Evolutionary conservation across 352 stramenopile genomes (phyloP), one percentile per base, ranked within the genome.

Genomic region (Lagenidium sp.): DNA sequence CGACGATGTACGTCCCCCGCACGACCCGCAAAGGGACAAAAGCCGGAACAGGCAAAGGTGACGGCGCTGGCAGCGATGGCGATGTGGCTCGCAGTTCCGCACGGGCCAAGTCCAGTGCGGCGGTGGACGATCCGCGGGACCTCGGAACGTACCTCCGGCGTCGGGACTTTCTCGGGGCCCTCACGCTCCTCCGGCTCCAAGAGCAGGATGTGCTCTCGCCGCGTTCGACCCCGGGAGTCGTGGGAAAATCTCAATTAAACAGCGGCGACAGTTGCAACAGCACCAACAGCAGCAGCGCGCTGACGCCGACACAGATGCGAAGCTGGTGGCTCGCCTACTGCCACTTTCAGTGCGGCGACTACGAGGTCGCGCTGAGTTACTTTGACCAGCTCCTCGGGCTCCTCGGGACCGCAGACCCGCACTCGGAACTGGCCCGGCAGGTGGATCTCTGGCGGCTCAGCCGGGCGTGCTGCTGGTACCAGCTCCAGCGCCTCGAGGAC

Each of bases 271-370:
- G 29, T 18, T 20, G 20, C 13, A 41, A 18, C 11, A 41, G 35
- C 6, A 44, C 12, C 20, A 47, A 23, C 18, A n/a, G 19, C 4
- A 36, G 25, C 28, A 19, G 38, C 2, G 6, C 26, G 3, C 44
- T 24, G 35, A 11, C 35, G 35, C 11, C 11, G 35, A 11, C 16
- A 40, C 25, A 35, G n/a, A 41, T 16, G 18, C 22, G 24, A 47
- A 21, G 4, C 23, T 85, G 74, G 65, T 89, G 77, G 77, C 37
- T 53, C 12, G 73, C 73, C 30, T 89, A 86, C 52, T 86, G 72
- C 31, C 60, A 81, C 43, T 89, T 82, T 42, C 64, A 89, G 21
- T 50, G 40, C 21, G 64, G 71, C 20, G 50, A 82, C 25, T 80
- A 76, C 29, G 31, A 43, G 19, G 37, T 50, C 4, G 74, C 77